Percentiles rank a stretch among this genome's conserved stretches.
Evolutionary conservation across 2,329 filamentous ascomycete species (phyloP).

Genomic region (Leptodontidium sp.): DNA sequence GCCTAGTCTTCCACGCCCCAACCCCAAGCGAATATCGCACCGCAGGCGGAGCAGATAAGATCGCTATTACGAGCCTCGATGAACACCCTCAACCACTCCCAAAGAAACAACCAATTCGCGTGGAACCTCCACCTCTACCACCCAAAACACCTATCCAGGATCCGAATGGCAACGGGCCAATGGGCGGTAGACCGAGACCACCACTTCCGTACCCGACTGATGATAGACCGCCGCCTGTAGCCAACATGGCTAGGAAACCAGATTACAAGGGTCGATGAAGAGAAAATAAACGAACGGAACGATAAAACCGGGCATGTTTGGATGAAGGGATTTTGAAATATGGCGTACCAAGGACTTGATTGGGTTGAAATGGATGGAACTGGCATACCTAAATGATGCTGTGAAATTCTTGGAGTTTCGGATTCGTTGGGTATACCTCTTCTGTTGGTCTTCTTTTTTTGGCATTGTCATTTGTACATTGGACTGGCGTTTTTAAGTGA

Average conservation of each 20-base stretch:
- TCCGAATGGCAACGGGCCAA: constrained; percentile 43
- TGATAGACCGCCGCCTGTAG: constrained; percentile 81
- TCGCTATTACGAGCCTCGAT: constrained; percentile 67
- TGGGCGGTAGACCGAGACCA: constrained; percentile 36
- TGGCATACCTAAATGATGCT: background rate
- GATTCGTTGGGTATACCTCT: constrained; percentile 16
- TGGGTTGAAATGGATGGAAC: background rate
- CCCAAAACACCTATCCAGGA: constrained; percentile 79
- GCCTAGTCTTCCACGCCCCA: constrained; percentile 63
- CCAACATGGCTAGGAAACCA: constrained; percentile 88
- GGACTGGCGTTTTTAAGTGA: background rate
- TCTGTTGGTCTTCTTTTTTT: constrained; percentile 1
- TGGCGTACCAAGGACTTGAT: constrained; percentile 1
- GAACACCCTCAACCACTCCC: constrained; percentile 58
- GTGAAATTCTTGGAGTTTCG: background rate
- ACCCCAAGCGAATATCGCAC: constrained; percentile 66
- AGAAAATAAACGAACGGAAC: background rate
- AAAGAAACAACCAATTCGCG: constrained; percentile 29
- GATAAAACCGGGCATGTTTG: background rate
- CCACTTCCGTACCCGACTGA: constrained; percentile 75
- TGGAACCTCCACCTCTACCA: constrained; percentile 74
- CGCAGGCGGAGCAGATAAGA: constrained; percentile 71
- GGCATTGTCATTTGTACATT: constrained; percentile 3
- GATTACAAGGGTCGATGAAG: constrained; percentile 39
- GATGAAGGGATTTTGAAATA: background rate